phyloP scores from a whole-genome alignment of 768 basidiomycete genomes.

The Collybia mongolica region DNA sequence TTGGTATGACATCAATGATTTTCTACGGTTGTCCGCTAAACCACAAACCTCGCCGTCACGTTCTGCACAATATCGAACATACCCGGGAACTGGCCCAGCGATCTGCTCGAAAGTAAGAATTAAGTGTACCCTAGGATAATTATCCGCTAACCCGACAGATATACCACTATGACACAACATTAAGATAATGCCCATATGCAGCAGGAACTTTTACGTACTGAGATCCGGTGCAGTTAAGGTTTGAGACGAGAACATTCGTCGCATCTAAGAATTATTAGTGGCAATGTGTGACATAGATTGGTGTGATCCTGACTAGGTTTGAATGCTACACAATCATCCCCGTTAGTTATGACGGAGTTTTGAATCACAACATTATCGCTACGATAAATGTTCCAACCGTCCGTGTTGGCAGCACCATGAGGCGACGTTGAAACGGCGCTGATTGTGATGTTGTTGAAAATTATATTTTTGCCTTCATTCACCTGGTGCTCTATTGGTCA shows the following conservation, averaged over 20 bases:
- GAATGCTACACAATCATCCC: constrained; percentile 61
- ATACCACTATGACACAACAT: constrained; percentile 40
- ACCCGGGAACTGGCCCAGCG: constrained; percentile 54
- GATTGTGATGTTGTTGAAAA: constrained; percentile 46
- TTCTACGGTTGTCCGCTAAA: not conserved
- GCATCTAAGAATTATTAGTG: constrained; percentile 26
- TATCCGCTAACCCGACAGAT: constrained; percentile 39
- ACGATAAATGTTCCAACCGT: constrained; percentile 66
- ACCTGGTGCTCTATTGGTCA: constrained; percentile 26
- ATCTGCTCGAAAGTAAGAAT: constrained; percentile 29
- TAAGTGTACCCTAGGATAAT: not conserved
- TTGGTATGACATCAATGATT: constrained; percentile 12
- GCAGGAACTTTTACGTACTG: constrained; percentile 35
- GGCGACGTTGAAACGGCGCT: constrained; percentile 43
- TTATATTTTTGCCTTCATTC: constrained; percentile 45
- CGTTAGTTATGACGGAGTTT: constrained; percentile 52
- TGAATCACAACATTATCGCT: constrained; percentile 47
- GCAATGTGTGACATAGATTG: not conserved
- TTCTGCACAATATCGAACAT: constrained; percentile 62
- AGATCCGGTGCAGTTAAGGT: constrained; percentile 59
- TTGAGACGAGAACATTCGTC: constrained; percentile 55
- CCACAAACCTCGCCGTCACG: constrained; percentile 45
- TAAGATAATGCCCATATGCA: not conserved
- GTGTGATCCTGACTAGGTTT: constrained; percentile 40
- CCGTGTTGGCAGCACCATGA: constrained; percentile 46